Evolutionary conservation across 257 asterid genomes (phyloP), one percentile per base, ranked within the genome.

Genomic region (Solanum clarkiae): DNA sequence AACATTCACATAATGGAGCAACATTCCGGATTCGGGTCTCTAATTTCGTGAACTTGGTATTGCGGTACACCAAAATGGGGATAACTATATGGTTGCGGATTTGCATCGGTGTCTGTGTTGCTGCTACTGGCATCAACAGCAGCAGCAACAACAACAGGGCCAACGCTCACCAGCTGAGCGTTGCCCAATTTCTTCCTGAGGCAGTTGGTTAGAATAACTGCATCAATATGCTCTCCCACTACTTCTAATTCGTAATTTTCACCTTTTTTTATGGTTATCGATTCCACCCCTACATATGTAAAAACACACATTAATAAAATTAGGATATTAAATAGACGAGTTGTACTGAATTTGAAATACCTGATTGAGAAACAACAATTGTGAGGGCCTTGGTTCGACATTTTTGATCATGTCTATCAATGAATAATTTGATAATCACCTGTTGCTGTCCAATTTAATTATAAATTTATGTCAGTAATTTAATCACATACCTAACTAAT

Each of bases 321-420:
- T n/a, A 42, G 3, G 4, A 4, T 45, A 22, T 12, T 1, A 74
- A 74, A 47, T 47, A 0, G 1, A 47, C 13, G 2, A 8, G 12
- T 45, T 72, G 8, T 0, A 0, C 0, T 22, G 42, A 74, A 74
- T 13, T 22, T 74, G 4, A 24, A 36, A 15, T 77, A 83, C 85
- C 85, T 65, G 85, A 32, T n/a, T 57, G 66, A 36, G 80, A 49
- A 24, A 83, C 85, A 56, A 65, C 85, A 26, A 83, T 83, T 32
- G 26, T 66, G 85, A 63, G 18, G 32, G 85, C 85, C 49, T 29
- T 66, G 36, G 16, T 17, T 11, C 80, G 68, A 51, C 5, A 54
- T 71, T 26, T 83, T 15, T 68, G 53, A 62, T 83, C 77, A 54
- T 66, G 51, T 15, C 60, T 9, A 5, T 32, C 17, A 10, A 83